Evolutionary conservation across 352 stramenopile genomes (phyloP).

Genomic region (Hyaloperonospora arabidopsidis): DNA sequence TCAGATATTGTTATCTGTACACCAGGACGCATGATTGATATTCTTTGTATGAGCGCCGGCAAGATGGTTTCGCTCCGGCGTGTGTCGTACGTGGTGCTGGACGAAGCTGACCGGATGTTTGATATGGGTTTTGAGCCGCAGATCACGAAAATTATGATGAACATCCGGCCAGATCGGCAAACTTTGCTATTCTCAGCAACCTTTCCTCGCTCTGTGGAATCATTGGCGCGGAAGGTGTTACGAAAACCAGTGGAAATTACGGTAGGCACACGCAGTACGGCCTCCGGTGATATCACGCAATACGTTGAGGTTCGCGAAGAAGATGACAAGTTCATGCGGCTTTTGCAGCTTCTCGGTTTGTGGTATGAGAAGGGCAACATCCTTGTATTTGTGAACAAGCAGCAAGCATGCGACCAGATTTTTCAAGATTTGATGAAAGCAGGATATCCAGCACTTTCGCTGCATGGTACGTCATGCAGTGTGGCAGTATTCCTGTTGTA

Average conservation of each 20-base stretch:
- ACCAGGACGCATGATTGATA: conserved; percentile 98
- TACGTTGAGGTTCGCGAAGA: conserved; percentile 98
- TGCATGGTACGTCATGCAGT: conserved; percentile 81
- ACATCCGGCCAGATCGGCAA: conserved; percentile 87
- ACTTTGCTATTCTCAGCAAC: conserved; percentile 97
- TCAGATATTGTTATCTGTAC: conserved; percentile 97
- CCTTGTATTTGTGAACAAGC: conserved; percentile 99
- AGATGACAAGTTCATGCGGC: conserved; percentile 96
- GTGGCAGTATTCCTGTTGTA: neutral
- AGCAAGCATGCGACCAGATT: conserved; percentile 93
- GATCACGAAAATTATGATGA: conserved; percentile 94
- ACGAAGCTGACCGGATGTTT: conserved; percentile 99
- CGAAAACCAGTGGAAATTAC: conserved; percentile 96
- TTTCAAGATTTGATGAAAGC: conserved; percentile 95
- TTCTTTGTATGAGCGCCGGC: conserved; percentile 97
- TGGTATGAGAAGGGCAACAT: conserved; percentile 97
- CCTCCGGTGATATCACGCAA: conserved; percentile 95
- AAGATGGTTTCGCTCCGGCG: conserved; percentile 93
- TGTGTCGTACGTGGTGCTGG: conserved; percentile 97
- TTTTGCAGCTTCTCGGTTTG: conserved; percentile 94
- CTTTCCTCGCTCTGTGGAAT: conserved; percentile 92
- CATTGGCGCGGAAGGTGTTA: conserved; percentile 83
- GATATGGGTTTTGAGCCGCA: conserved; percentile 99
- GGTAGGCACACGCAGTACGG: conserved; percentile 91
- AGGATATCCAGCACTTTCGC: conserved; percentile 92